These are phyloP conservation scores for Claviceps humidiphila DNA, from an alignment of 2,329 filamentous ascomycete species.

Conservation along the genomic window DNA sequence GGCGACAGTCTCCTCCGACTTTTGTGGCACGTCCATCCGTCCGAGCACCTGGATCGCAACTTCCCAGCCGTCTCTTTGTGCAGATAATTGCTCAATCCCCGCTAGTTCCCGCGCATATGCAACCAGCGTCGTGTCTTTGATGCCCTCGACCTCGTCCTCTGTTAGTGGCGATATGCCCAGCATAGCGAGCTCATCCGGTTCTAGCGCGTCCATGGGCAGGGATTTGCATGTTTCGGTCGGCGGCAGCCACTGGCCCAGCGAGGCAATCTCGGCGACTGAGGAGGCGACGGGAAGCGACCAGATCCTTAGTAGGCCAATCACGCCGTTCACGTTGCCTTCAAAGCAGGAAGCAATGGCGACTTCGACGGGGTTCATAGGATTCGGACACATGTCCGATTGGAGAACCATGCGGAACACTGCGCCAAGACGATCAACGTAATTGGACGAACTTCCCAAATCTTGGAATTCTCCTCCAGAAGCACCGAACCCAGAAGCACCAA, in stretches of 20 bases:
- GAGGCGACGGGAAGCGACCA: slow-evolving; percentile 74
- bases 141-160: slow-evolving; percentile 47
- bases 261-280: slow-evolving; percentile 70
- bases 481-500: slow-evolving; percentile 17
- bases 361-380: slow-evolving; percentile 62
- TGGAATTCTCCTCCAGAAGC: slow-evolving; percentile 11
- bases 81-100: slow-evolving; percentile 35
- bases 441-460: slow-evolving; percentile 42
- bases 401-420: slow-evolving; percentile 57
- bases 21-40: slow-evolving; percentile 59
- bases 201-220: slow-evolving; percentile 51
- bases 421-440: slow-evolving; percentile 62
- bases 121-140: slow-evolving; percentile 67
- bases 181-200: slow-evolving; percentile 74
- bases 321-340: slow-evolving; percentile 67
- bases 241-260: slow-evolving; percentile 72
- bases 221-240: slow-evolving; percentile 24
- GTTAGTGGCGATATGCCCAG: slow-evolving; percentile 52
- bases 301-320: slow-evolving; percentile 57
- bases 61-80: slow-evolving; percentile 67
- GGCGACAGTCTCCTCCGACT: slow-evolving; percentile 61
- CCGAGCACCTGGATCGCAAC: slow-evolving; percentile 72
- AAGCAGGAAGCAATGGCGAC: slow-evolving; percentile 71
- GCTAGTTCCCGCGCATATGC: slow-evolving; percentile 61
- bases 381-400: slow-evolving; percentile 60